A percentile compares a stretch with the other conserved stretches of the same genome.
These are phyloP conservation scores for Phytophthora syringae DNA, from an alignment of 352 stramenopile species.

Conservation along the genomic window DNA sequence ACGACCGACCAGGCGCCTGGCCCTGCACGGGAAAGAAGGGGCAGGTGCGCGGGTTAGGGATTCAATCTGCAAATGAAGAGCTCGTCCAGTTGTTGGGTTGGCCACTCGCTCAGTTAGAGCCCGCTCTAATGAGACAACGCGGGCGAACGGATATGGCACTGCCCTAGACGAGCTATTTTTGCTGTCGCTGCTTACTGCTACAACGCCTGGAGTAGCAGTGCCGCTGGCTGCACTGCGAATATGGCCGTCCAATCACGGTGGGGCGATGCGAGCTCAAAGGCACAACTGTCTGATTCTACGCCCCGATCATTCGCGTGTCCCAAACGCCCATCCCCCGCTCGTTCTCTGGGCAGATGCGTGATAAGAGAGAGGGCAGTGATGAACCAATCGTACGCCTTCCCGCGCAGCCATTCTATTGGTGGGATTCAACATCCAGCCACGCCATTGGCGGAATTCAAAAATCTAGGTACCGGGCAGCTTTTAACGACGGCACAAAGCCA, in stretches of 20 bases:
- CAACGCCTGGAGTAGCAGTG: too few relatives aligned
- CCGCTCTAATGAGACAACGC: conserved; percentile 44
- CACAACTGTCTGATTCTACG: conserved; percentile 10
- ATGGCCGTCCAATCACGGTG: conserved; percentile 18
- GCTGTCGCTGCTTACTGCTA: too few relatives aligned
- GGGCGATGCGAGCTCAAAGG: conserved; percentile 23
- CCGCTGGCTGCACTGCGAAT: too few relatives aligned
- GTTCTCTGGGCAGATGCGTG: conserved; percentile 37
- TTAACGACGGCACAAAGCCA: conserved; percentile 16
- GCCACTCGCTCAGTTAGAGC: conserved; percentile 11
- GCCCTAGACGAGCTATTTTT: too few relatives aligned
- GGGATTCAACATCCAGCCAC: too few relatives aligned
- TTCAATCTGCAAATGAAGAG: too few relatives aligned
- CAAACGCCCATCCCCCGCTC: conserved; percentile 26
- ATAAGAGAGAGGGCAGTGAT: conserved; percentile 38
- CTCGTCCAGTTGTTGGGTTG: conserved; percentile 19
- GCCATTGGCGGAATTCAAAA: conserved; percentile 27
- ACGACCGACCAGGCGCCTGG: conserved; percentile 5
- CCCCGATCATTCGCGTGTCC: conserved; percentile 38
- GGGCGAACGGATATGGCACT: conserved; percentile 18
- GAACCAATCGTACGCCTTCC: conserved; percentile 28
- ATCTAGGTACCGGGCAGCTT: conserved; percentile 1
- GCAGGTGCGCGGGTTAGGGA: conserved; percentile 34
- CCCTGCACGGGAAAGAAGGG: conserved; percentile 40
- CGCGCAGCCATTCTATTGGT: conserved; percentile 2